Evolutionary conservation across 257 asterid species (phyloP).

Genomic region (Leptodermis oblonga): DNA sequence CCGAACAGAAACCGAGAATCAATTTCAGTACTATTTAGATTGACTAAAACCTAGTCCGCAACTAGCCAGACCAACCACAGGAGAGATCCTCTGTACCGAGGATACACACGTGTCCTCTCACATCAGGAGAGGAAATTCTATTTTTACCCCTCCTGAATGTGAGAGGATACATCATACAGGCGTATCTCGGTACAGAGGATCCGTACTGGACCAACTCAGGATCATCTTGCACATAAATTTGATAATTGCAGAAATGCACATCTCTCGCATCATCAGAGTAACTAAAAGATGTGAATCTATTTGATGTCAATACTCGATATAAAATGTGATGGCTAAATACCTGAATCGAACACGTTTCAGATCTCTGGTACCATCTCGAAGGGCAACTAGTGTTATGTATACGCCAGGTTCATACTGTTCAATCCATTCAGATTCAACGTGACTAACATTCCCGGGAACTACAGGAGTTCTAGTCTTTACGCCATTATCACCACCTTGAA

Average conservation of each 20-base stretch:
- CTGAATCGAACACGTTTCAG: slow-evolving; percentile 99
- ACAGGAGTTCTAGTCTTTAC: slow-evolving; percentile 42
- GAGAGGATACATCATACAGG: no score
- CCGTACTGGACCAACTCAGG: neutral
- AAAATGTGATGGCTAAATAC: slow-evolving; percentile 26
- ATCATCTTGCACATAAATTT: neutral
- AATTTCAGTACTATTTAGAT: neutral
- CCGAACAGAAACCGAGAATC: neutral
- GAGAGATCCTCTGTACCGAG: no score
- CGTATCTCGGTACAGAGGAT: no score
- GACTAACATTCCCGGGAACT: slow-evolving; percentile 48
- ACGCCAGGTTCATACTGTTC: slow-evolving; percentile 95
- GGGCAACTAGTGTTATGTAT: slow-evolving; percentile 81
- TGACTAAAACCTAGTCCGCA: neutral
- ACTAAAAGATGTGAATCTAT: neutral
- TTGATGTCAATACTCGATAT: neutral
- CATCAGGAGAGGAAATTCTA: no score
- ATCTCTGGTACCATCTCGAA: slow-evolving; percentile 88
- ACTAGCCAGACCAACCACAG: no score
- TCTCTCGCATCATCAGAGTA: neutral
- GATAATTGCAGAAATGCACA: neutral
- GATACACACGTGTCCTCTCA: no score
- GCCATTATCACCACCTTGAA: slow-evolving; percentile 43
- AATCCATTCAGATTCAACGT: slow-evolving; percentile 86
- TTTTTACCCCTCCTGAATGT: no score